Percentiles rank a stretch among this genome's conserved stretches.
Conservation (phyloP, 163 green algal species). For the Scenedesmus sp. region DNA sequence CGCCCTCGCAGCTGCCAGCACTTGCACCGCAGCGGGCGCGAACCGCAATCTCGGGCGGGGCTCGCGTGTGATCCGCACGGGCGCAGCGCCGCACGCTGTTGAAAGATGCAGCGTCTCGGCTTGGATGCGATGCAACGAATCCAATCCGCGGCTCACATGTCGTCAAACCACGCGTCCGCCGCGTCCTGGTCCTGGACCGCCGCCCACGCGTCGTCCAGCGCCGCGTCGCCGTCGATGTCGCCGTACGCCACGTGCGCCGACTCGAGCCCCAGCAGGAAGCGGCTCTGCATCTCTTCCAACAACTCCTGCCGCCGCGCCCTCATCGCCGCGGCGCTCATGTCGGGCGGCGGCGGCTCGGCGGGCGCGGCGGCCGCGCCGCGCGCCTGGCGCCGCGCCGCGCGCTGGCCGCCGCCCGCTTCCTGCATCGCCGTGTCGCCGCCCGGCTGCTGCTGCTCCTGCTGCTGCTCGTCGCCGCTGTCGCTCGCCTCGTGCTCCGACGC, state of each 20-base stretch:
- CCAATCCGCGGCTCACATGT: too few species aligned
- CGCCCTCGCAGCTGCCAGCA: too few species aligned
- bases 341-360: constrained; percentile 1
- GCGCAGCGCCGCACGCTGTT: too few species aligned
- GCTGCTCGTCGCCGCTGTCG: constrained; percentile 14
- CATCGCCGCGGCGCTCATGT: constrained; percentile 21
- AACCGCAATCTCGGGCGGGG: too few species aligned
- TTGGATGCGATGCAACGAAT: too few species aligned
- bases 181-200: constrained; percentile 27
- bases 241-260: constrained; percentile 6
- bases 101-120: too few species aligned
- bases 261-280: constrained; percentile 31
- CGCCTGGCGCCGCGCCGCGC: neutral
- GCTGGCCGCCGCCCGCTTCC: neutral
- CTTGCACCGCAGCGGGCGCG: too few species aligned
- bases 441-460: constrained; percentile 26
- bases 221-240: constrained; percentile 20
- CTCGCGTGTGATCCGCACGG: too few species aligned
- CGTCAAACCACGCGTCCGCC: constrained; percentile 45
- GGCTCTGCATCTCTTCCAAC: constrained; percentile 31
- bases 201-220: constrained; percentile 32
- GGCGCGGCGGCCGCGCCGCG: neutral
- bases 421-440: neutral
- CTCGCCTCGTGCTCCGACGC: constrained; percentile 34
- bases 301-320: constrained; percentile 17